Evolutionary conservation across 176 grass and related monocot genomes (phyloP).

Genomic region (Raddia distichophylla): DNA sequence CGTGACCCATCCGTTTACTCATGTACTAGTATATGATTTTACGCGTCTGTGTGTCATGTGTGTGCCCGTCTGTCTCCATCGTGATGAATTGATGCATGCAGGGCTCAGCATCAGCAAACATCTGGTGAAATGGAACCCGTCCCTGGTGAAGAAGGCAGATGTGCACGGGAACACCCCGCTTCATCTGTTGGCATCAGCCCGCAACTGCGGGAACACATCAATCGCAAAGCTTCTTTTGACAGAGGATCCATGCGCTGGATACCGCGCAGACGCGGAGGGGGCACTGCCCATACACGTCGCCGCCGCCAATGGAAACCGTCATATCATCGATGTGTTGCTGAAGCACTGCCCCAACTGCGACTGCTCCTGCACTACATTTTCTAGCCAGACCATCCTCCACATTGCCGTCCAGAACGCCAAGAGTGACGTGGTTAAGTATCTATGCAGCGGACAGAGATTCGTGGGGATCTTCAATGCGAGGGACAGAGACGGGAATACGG

Average conservation of each 20-base stretch:
- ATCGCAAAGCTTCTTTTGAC: not conserved
- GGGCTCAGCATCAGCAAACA: not conserved
- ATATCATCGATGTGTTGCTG: not conserved
- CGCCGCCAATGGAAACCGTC: not conserved
- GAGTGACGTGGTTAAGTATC: not conserved
- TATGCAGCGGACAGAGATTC: not conserved
- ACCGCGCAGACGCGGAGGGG: not conserved
- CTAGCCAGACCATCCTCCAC: conserved; percentile 15
- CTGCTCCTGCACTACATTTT: not conserved
- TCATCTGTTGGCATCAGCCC: not conserved
- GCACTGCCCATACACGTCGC: conserved; percentile 1
- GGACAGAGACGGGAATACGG: not conserved
- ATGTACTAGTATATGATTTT: too few species aligned
- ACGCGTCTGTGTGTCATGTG: too few species aligned
- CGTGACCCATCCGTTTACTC: too few species aligned
- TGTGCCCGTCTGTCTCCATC: not conserved
- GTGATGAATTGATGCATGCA: too few species aligned
- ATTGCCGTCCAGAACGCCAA: not conserved
- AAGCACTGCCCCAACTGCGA: not conserved
- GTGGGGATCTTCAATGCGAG: not conserved
- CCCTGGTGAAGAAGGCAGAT: not conserved
- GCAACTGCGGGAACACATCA: not conserved
- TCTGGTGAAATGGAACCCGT: not conserved
- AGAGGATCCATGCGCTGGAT: not conserved
- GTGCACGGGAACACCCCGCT: not conserved